Conservation (phyloP, 116 monocot species). For the Phalaenopsis hybrid region DNA sequence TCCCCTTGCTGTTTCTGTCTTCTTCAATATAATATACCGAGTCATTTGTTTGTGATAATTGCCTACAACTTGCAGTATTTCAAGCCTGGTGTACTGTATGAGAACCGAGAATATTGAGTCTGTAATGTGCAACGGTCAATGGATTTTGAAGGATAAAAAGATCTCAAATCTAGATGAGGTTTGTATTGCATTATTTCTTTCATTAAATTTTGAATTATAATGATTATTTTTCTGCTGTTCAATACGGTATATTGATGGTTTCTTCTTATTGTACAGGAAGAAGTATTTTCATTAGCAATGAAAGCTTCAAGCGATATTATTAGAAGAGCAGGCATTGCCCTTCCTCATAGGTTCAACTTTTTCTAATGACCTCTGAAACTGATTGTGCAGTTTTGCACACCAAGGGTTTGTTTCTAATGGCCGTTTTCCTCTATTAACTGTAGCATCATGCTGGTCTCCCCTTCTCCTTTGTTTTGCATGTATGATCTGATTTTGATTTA, state of each 20-base stretch:
- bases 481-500: too few species aligned
- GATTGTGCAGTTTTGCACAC: too few species aligned
- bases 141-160: conserved; percentile 76
- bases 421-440: too few species aligned
- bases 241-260: neutral
- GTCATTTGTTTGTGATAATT: neutral
- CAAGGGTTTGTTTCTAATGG: too few species aligned
- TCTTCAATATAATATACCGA: neutral
- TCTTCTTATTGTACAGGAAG: conserved; percentile 24
- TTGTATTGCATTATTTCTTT: neutral
- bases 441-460: too few species aligned
- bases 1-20: too few species aligned
- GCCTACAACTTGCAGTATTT: conserved; percentile 51
- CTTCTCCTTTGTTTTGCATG: too few species aligned
- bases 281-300: conserved; percentile 34
- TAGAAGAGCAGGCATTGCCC: conserved; percentile 39
- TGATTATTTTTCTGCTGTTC: neutral
- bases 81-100: conserved; percentile 80
- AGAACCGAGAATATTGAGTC: conserved; percentile 85
- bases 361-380: conserved; percentile 9
- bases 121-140: conserved; percentile 88
- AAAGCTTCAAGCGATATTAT: conserved; percentile 34
- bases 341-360: conserved; percentile 54
- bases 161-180: conserved; percentile 73
- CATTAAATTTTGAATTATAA: neutral